A percentile compares a stretch with the other conserved stretches of the same genome.
Evolutionary conservation across 345 rosid species (phyloP).

Genomic region (Xanthoceras sorbifolium): DNA sequence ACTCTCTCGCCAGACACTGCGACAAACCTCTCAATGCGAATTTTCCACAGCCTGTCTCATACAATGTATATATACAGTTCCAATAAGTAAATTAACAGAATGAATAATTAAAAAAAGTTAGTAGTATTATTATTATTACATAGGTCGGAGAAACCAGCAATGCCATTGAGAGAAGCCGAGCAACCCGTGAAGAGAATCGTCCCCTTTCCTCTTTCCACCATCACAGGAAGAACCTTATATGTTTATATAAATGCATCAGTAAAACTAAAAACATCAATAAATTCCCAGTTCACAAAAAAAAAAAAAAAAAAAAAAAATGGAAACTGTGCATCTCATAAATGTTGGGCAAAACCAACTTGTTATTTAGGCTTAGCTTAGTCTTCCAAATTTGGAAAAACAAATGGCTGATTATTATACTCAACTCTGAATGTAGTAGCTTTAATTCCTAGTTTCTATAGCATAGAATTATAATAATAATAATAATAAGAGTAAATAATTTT

Average conservation of each 20-base stretch:
- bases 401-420: too few species aligned
- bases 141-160: conserved; percentile 84
- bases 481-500: too few species aligned
- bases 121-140: conserved; percentile 40
- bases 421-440: too few species aligned
- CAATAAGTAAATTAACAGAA: too few species aligned
- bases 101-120: background rate
- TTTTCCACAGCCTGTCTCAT: conserved; percentile 76
- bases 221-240: conserved; percentile 84
- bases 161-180: conserved; percentile 80
- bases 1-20: conserved; percentile 84
- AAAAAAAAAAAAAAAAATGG: too few species aligned
- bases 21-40: conserved; percentile 84
- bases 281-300: too few species aligned
- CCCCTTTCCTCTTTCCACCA: conserved; percentile 90
- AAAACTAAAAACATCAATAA: too few species aligned
- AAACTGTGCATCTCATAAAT: background rate
- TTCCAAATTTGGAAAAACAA: too few species aligned
- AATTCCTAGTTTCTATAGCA: background rate
- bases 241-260: too few species aligned
- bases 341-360: too few species aligned
- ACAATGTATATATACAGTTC: background rate
- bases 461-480: conserved; percentile 1
- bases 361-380: too few species aligned
- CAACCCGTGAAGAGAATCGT: conserved; percentile 94